Percentiles rank a stretch among this genome's conserved stretches.
Evolutionary conservation across 106 monocot species (phyloP).

Genomic region (Cymbidium sinense): DNA sequence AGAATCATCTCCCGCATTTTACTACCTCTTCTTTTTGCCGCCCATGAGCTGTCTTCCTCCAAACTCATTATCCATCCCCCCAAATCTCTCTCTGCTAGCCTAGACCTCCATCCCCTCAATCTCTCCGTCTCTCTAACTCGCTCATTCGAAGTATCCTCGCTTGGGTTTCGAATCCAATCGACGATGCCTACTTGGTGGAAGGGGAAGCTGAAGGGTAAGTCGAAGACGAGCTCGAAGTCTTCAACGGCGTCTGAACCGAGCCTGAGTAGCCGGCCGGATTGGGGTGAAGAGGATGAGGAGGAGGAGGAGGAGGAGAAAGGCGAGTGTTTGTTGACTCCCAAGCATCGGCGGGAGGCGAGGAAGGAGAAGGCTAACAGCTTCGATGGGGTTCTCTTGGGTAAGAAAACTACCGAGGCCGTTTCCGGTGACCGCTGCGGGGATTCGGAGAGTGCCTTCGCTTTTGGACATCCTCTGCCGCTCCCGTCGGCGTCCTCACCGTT

Average conservation of each 20-base stretch:
- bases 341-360: background rate
- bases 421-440: background rate
- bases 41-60: conserved; percentile 3
- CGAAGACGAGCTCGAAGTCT: conserved; percentile 2
- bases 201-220: conserved; percentile 28
- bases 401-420: background rate
- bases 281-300: background rate
- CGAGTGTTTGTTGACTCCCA: background rate
- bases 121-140: conserved; percentile 6
- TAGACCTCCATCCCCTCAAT: background rate
- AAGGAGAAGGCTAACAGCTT: conserved; percentile 23
- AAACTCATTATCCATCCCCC: background rate
- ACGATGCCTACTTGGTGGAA: conserved; percentile 66
- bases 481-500: conserved; percentile 18
- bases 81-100: background rate
- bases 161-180: background rate
- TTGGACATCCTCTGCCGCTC: conserved; percentile 33
- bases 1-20: background rate
- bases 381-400: background rate
- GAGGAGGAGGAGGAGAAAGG: background rate
- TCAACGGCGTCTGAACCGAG: background rate
- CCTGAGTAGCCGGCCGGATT: background rate
- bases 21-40: conserved; percentile 7
- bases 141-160: background rate
- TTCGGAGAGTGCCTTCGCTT: background rate